Evolutionary conservation across 1,284 basidiomycete species (phyloP), one percentile per base, ranked within the genome.

Genomic region (Phylloporus sp.): DNA sequence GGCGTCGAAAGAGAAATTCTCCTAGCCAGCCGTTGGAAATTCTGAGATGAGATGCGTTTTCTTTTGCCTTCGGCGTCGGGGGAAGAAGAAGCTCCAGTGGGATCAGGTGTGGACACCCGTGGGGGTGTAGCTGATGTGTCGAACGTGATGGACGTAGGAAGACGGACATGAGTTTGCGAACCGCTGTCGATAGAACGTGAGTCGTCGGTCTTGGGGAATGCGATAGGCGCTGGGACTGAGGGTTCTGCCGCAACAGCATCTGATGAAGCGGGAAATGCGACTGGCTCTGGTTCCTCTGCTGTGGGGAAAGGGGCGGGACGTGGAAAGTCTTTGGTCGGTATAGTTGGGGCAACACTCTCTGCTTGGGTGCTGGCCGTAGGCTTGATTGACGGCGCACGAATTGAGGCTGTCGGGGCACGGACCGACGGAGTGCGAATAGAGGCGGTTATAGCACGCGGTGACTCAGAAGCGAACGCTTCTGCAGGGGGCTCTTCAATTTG

Each of bases 31-130:
- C 91, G 86, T 78, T 94, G 92, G 83, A 94, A 92, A 75, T 94
- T 94, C 78, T 94, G 92, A 32, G 92, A 91, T 17, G 91, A 90
- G 66, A 92, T 93, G 35, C 92, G 86, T 75, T 90, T 91, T 67
- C 91, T 85, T 82, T 93, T 93, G 60, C 88, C 88, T 73, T 92
- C 91, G n/a, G 85, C 75, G 4, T 91, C 90, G 3, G 86, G 84
- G 71, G 90, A 87, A 14, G 91, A 88, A 23, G 78, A 65, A 19
- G 65, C 67, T 14, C 69, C 72, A 8, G 75, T 64, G 5, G 86
- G 85, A 74, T 93, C 91, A 11, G 93, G 90, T 15, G 92, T 91
- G 35, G 86, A 88, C 58, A 85, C 85, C 43, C 85, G 84, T 37
- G 83, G 82, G 27, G 82, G 83, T 27, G 83, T 81, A 62, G 80